These are phyloP conservation scores for Corrigiola litoralis DNA, from an alignment of 179 eudicot genomes.

Conservation along the genomic window DNA sequence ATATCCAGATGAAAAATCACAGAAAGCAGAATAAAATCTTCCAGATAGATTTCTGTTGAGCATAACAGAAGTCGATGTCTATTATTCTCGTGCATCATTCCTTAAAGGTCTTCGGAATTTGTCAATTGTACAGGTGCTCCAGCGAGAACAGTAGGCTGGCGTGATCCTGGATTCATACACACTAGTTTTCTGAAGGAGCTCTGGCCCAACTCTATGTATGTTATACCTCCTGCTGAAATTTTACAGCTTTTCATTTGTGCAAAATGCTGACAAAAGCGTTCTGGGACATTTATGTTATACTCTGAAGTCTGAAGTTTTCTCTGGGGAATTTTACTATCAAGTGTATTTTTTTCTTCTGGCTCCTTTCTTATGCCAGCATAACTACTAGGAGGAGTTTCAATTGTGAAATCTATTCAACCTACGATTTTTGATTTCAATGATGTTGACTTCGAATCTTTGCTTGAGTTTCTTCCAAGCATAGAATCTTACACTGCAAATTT, in stretches of 20 bases:
- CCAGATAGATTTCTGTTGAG: too few species aligned
- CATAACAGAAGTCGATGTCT: too few species aligned
- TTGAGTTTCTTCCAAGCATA: too few species aligned
- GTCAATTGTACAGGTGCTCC: constrained; percentile 68
- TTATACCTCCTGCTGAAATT: neutral
- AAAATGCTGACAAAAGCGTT: too few species aligned
- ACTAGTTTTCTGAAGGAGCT: constrained; percentile 70
- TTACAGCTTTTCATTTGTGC: neutral
- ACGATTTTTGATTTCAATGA: neutral
- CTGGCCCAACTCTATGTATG: constrained; percentile 78
- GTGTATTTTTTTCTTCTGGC: too few species aligned
- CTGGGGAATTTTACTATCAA: too few species aligned
- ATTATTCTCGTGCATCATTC: too few species aligned
- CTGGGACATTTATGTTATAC: neutral
- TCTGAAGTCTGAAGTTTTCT: neutral
- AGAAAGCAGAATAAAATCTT: too few species aligned
- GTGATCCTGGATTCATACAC: constrained; percentile 86
- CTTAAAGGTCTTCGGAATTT: too few species aligned
- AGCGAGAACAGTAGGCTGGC: constrained; percentile 93
- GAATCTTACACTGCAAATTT: too few species aligned
- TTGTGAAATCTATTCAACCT: neutral
- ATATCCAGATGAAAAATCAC: too few species aligned
- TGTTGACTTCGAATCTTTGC: neutral
- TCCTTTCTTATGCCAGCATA: neutral
- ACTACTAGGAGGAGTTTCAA: neutral